A percentile compares a stretch with the other conserved stretches of the same genome.
These are phyloP conservation scores for Emericellopsis cladophorae DNA, from an alignment of 2,329 filamentous ascomycete species.

Conservation along the genomic window DNA sequence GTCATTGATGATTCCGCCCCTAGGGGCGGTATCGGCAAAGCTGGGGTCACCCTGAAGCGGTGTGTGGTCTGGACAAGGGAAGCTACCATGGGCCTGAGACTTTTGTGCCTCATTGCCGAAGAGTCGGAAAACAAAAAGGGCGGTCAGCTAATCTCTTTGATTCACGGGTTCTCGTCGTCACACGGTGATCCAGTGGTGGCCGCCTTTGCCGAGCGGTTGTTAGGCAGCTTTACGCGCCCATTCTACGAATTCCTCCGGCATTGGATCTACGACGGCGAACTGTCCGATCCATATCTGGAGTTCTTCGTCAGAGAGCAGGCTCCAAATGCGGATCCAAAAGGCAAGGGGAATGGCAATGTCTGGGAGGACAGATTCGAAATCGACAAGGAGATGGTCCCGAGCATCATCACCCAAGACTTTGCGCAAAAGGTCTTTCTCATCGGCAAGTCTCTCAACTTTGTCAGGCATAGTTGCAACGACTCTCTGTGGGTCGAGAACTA, in stretches of 20 bases:
- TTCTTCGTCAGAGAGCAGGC: slow-evolving; percentile 89
- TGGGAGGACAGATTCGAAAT: slow-evolving; percentile 98
- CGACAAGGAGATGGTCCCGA: slow-evolving; percentile 75
- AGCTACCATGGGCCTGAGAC: slow-evolving; percentile 83
- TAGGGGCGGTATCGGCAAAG: slow-evolving; percentile 63
- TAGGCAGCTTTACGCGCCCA: slow-evolving; percentile 77
- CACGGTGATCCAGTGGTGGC: slow-evolving; percentile 93
- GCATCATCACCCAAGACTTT: slow-evolving; percentile 86
- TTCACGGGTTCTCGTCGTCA: slow-evolving; percentile 84
- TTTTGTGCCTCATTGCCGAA: slow-evolving; percentile 92
- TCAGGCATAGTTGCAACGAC: slow-evolving; percentile 88
- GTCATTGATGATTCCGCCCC: slow-evolving; percentile 58
- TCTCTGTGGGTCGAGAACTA: slow-evolving; percentile 93
- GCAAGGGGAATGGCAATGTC: slow-evolving; percentile 67
- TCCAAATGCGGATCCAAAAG: slow-evolving; percentile 37
- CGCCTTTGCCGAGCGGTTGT: slow-evolving; percentile 79
- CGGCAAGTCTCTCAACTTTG: slow-evolving; percentile 96
- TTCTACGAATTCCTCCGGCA: slow-evolving; percentile 94
- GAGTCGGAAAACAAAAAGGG: slow-evolving; percentile 74
- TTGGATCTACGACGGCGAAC: slow-evolving; percentile 97
- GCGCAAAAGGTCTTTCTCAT: slow-evolving; percentile 95
- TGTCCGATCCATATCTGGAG: slow-evolving; percentile 89
- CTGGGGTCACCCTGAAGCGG: slow-evolving; percentile 85
- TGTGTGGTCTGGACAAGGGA: slow-evolving; percentile 97
- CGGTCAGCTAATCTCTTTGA: slow-evolving; percentile 83